phyloP scores from a whole-genome alignment of 345 rosid genomes.

The Nasturtium officinale region DNA sequence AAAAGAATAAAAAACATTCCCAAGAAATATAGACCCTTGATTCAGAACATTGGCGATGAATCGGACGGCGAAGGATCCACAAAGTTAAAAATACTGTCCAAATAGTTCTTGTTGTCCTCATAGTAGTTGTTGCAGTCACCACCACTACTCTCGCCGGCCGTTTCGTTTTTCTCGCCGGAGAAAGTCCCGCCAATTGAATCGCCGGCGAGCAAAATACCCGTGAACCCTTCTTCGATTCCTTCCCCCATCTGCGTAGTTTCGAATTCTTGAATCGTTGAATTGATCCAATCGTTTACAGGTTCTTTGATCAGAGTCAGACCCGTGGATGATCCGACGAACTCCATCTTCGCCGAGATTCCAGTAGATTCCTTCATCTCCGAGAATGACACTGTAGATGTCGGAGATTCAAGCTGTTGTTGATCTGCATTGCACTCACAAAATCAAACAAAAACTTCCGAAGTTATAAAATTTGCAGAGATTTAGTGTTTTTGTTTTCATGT shows the following conservation, averaged over 20 bases:
- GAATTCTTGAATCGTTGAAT: conserved; percentile 39
- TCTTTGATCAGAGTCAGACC: conserved; percentile 60
- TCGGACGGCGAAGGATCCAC: conserved; percentile 82
- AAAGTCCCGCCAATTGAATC: conserved; percentile 42
- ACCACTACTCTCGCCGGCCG: conserved; percentile 34
- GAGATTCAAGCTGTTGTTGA: conserved; percentile 62
- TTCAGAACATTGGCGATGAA: conserved; percentile 51
- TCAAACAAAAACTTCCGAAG: neutral
- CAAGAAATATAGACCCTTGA: conserved; percentile 30
- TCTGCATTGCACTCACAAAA: conserved; percentile 35
- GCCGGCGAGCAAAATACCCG: conserved; percentile 69
- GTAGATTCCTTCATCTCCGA: conserved; percentile 53
- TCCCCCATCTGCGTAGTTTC: conserved; percentile 29
- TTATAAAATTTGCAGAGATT: neutral
- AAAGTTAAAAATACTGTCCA: conserved; percentile 85
- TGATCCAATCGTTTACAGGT: conserved; percentile 63
- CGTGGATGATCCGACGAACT: conserved; percentile 59
- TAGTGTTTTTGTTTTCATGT: neutral
- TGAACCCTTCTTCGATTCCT: conserved; percentile 71
- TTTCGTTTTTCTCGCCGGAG: conserved; percentile 32
- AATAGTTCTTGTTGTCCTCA: conserved; percentile 88
- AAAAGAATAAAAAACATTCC: conserved; percentile 14
- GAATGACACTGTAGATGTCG: conserved; percentile 77
- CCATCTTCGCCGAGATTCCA: conserved; percentile 42
- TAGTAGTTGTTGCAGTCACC: conserved; percentile 48